phyloP scores from a whole-genome alignment of 2,329 filamentous ascomycete genomes.

The Diaporthe helianthi region DNA sequence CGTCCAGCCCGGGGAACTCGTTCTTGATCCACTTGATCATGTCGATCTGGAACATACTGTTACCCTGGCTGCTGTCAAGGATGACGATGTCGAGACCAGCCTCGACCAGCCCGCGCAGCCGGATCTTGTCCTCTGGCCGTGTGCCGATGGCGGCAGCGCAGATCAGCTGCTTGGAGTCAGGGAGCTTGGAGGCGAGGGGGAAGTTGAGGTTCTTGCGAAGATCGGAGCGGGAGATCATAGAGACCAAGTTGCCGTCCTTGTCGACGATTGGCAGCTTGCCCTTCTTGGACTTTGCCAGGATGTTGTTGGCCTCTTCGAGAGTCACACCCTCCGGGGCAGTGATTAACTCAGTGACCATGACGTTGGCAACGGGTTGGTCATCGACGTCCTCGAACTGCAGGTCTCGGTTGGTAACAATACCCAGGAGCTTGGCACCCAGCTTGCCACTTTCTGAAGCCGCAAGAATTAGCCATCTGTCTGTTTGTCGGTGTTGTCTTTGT shows the following conservation, averaged over 20 bases:
- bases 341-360: slow-evolving; percentile 95
- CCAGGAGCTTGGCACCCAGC: slow-evolving; percentile 92
- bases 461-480: slow-evolving; percentile 46
- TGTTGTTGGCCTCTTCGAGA: slow-evolving; percentile 87
- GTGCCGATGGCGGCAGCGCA: slow-evolving; percentile 96
- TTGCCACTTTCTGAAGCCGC: slow-evolving; percentile 78
- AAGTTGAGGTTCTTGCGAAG: slow-evolving; percentile 99
- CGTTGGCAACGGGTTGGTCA: slow-evolving; percentile 76
- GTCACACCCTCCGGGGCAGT: slow-evolving; percentile 86
- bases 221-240: slow-evolving; percentile 92
- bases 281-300: slow-evolving; percentile 96
- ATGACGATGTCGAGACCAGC: slow-evolving; percentile 95
- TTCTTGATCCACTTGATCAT: slow-evolving; percentile 98
- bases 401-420: slow-evolving; percentile 97
- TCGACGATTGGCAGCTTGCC: slow-evolving; percentile 96
- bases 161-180: slow-evolving; percentile 96
- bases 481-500: slow-evolving; percentile 25
- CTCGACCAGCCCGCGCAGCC: slow-evolving; percentile 87
- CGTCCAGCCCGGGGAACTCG: slow-evolving; percentile 84
- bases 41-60: slow-evolving; percentile 97
- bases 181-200: slow-evolving; percentile 93
- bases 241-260: slow-evolving; percentile 81
- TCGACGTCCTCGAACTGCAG: slow-evolving; percentile 91
- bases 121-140: slow-evolving; percentile 87
- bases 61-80: slow-evolving; percentile 95